phyloP scores from a whole-genome alignment of 2,329 filamentous ascomycete species.

The Metarhizium robertsii region DNA sequence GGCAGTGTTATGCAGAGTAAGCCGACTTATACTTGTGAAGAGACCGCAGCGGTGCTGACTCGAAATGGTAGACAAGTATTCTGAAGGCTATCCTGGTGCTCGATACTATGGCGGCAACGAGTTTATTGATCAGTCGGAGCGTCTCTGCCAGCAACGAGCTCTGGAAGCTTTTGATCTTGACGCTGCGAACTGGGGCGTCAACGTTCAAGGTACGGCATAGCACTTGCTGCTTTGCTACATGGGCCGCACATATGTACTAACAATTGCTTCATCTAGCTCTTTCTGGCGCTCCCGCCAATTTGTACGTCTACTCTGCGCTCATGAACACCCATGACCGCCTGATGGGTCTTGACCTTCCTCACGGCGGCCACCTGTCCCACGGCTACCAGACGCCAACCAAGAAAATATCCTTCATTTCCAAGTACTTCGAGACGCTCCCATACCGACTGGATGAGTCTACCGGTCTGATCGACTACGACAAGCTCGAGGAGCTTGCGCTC shows the following conservation, averaged over 20 bases:
- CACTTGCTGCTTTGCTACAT: not conserved
- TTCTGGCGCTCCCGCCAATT: constrained; percentile 65
- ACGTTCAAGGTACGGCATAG: constrained; percentile 70
- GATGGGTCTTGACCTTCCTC: constrained; percentile 94
- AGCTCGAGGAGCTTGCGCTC: constrained; percentile 76
- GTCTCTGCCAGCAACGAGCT: constrained; percentile 82
- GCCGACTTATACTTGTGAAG: constrained; percentile 13
- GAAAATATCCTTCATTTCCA: constrained; percentile 97
- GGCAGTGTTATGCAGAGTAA: constrained; percentile 92
- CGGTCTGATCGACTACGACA: constrained; percentile 90
- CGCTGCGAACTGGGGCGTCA: constrained; percentile 87
- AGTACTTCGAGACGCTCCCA: constrained; percentile 96
- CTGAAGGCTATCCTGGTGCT: constrained; percentile 92
- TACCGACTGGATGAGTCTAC: constrained; percentile 88
- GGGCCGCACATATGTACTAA: not conserved
- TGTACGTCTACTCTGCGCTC: constrained; percentile 92
- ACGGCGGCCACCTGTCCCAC: constrained; percentile 92
- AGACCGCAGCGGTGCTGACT: not conserved
- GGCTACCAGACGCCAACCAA: constrained; percentile 92
- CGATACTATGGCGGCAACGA: constrained; percentile 96
- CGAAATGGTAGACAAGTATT: constrained; percentile 73
- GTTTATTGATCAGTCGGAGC: constrained; percentile 85
- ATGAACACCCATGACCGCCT: constrained; percentile 88
- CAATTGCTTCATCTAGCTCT: constrained; percentile 44
- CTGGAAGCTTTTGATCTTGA: constrained; percentile 80